Conservation (phyloP, 352 stramenopile genomes). For the Globisporangium spinosum region DNA sequence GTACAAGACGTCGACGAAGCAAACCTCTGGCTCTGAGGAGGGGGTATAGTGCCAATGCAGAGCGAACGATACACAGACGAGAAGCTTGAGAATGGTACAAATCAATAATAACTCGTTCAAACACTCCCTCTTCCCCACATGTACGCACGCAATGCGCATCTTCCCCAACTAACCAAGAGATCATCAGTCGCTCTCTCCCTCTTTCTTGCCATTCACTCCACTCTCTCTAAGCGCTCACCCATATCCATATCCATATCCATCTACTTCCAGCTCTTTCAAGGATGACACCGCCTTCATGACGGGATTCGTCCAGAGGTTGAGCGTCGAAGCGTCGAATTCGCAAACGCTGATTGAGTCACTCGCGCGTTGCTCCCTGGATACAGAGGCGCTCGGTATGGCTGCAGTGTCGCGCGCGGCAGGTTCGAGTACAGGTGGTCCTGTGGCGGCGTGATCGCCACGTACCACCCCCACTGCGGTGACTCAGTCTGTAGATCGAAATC, state of each 20-base stretch:
- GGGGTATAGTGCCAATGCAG: neutral
- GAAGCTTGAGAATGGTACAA: constrained; percentile 4
- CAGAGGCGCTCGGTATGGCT: constrained; percentile 3
- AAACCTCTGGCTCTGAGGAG: neutral
- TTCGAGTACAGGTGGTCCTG: constrained; percentile 47
- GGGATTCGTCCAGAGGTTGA: constrained; percentile 33
- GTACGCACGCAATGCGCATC: neutral
- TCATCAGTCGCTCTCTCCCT: neutral
- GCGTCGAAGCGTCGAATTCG: constrained; percentile 21
- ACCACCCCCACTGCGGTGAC: constrained; percentile 86
- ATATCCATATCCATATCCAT: neutral
- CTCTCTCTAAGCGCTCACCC: neutral
- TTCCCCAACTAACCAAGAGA: neutral
- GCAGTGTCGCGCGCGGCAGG: constrained; percentile 19
- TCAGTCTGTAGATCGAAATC: constrained; percentile 41
- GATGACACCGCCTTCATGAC: neutral
- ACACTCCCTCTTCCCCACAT: neutral
- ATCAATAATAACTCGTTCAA: constrained; percentile 6
- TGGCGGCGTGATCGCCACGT: constrained; percentile 81
- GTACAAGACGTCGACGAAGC: neutral
- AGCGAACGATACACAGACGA: neutral
- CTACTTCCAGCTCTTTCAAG: neutral
- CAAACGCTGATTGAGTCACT: neutral
- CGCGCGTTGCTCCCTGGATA: constrained; percentile 1
- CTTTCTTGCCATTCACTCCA: neutral